These are phyloP conservation scores for Aspergillus campestris DNA, from an alignment of 495 filamentous ascomycete genomes.

Conservation along the genomic window DNA sequence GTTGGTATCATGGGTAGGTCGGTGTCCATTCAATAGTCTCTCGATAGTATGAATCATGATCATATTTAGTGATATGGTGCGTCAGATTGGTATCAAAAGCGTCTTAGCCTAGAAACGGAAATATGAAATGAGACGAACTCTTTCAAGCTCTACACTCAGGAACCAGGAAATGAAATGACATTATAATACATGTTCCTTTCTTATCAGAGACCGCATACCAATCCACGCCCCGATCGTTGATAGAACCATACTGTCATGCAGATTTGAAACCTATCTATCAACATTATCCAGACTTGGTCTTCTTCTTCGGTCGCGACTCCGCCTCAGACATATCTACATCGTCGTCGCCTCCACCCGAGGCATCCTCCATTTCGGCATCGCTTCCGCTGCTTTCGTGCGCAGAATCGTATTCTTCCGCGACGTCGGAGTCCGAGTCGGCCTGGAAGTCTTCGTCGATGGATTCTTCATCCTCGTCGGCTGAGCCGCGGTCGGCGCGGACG, in stretches of 20 bases:
- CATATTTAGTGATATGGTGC: too few relatives aligned
- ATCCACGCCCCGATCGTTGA: constrained; percentile 2
- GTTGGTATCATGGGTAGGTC: too few relatives aligned
- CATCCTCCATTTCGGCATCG: constrained; percentile 56
- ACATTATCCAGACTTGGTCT: constrained; percentile 46
- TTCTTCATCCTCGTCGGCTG: constrained; percentile 92
- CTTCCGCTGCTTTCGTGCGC: constrained; percentile 75
- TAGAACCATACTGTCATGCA: too few relatives aligned
- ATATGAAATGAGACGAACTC: too few relatives aligned
- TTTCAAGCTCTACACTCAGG: too few relatives aligned
- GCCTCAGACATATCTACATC: constrained; percentile 27
- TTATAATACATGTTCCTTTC: too few relatives aligned
- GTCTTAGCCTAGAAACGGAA: neutral
- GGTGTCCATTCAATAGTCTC: too few relatives aligned
- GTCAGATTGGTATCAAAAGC: too few relatives aligned
- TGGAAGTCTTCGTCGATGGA: constrained; percentile 94
- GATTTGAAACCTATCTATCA: too few relatives aligned
- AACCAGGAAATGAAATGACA: too few relatives aligned
- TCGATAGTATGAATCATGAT: too few relatives aligned
- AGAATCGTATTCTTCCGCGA: constrained; percentile 92
- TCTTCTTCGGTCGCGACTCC: constrained; percentile 60
- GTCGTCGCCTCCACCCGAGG: constrained; percentile 43
- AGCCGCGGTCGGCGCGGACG: constrained; percentile 68
- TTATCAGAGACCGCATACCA: constrained; percentile 6
- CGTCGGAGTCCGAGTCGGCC: constrained; percentile 82